Percentiles rank a stretch among this genome's conserved stretches.
These are phyloP conservation scores for Neurospora sp. DNA, from an alignment of 495 filamentous ascomycete genomes.

Conservation along the genomic window DNA sequence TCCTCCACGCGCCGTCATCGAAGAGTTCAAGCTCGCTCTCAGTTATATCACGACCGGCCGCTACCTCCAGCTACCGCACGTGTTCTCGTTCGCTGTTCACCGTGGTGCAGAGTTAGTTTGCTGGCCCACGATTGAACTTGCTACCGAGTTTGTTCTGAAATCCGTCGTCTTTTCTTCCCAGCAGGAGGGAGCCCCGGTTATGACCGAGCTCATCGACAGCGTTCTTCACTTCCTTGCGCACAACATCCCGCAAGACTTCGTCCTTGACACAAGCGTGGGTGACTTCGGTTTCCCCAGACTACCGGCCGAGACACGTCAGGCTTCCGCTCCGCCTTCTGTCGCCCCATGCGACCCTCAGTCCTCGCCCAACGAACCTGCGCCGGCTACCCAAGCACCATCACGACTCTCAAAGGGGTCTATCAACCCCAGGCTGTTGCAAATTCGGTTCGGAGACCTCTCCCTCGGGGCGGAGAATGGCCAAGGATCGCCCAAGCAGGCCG, in stretches of 20 bases:
- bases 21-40: slow-evolving; percentile 38
- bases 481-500: background rate
- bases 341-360: background rate
- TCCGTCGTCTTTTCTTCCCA: slow-evolving; percentile 13
- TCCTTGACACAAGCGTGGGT: slow-evolving; percentile 32
- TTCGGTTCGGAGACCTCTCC: slow-evolving; percentile 57
- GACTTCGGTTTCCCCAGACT: slow-evolving; percentile 30
- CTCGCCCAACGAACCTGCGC: slow-evolving; percentile 7
- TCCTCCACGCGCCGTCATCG: slow-evolving; percentile 15
- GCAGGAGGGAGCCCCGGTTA: slow-evolving; percentile 4
- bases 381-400: slow-evolving; percentile 32
- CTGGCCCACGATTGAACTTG: slow-evolving; percentile 46
- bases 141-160: slow-evolving; percentile 28
- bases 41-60: slow-evolving; percentile 44
- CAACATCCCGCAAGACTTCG: slow-evolving; percentile 38
- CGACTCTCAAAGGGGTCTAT: background rate
- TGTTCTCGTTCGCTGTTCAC: slow-evolving; percentile 34
- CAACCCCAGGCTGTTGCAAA: slow-evolving; percentile 34
- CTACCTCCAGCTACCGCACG: slow-evolving; percentile 33
- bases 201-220: slow-evolving; percentile 22
- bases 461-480: background rate
- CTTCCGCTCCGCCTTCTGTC: background rate
- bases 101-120: slow-evolving; percentile 35
- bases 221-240: slow-evolving; percentile 34
- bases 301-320: slow-evolving; percentile 3